A percentile compares a stretch with the other conserved stretches of the same genome.
phyloP scores from a whole-genome alignment of 768 basidiomycete species.

The Neoboletus subvelutipes region DNA sequence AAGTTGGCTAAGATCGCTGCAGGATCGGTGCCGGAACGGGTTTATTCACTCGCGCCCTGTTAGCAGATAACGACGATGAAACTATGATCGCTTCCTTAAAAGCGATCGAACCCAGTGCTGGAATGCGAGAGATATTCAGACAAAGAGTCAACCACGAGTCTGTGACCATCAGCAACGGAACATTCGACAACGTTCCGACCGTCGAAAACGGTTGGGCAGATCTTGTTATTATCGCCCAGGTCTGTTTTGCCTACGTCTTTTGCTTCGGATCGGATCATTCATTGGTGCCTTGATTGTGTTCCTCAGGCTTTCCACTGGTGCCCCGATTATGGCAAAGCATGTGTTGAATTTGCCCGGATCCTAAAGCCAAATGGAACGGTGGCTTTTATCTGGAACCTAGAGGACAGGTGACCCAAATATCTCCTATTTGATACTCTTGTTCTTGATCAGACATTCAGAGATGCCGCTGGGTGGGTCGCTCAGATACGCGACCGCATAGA shows the following conservation, averaged over 20 bases:
- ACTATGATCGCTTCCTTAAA: constrained; percentile 50
- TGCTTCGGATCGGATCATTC: neutral
- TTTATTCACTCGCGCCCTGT: constrained; percentile 81
- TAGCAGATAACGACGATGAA: constrained; percentile 60
- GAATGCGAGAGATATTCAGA: constrained; percentile 77
- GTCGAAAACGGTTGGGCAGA: constrained; percentile 71
- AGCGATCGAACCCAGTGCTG: constrained; percentile 82
- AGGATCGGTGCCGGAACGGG: constrained; percentile 87
- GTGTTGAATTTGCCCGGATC: constrained; percentile 74
- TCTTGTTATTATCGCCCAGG: constrained; percentile 75
- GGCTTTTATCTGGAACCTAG: constrained; percentile 88
- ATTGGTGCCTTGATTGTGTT: constrained; percentile 8
- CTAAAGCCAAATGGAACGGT: constrained; percentile 73
- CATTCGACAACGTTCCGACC: constrained; percentile 60
- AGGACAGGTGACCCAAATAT: constrained; percentile 55
- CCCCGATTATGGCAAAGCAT: constrained; percentile 70
- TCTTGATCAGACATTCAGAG: constrained; percentile 36
- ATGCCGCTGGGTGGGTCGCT: constrained; percentile 69
- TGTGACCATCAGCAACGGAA: constrained; percentile 58
- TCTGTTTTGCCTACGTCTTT: constrained; percentile 23
- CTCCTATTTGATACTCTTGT: neutral
- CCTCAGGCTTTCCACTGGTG: constrained; percentile 92
- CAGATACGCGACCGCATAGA: constrained; percentile 70
- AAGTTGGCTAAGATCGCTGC: neutral
- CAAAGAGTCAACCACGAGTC: constrained; percentile 54